These are phyloP conservation scores for Rubia yunnanensis DNA, from an alignment of 257 asterid species.

Conservation along the genomic window DNA sequence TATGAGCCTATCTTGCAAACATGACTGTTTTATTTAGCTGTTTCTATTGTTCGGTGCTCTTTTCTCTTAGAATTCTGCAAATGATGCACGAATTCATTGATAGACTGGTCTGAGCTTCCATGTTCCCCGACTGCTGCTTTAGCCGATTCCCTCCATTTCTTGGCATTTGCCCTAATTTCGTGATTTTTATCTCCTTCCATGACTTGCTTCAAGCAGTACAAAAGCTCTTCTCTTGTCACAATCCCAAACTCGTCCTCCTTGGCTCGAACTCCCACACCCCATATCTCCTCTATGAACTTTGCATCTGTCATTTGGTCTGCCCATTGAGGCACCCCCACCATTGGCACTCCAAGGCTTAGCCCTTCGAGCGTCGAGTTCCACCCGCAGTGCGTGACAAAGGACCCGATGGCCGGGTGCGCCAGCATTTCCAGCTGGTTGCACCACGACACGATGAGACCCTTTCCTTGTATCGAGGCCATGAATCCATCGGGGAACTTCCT, in stretches of 20 bases:
- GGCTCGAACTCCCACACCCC: constrained; percentile 49
- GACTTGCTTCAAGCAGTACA: constrained; percentile 37
- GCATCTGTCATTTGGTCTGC: constrained; percentile 65
- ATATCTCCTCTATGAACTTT: constrained; percentile 48
- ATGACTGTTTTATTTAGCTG: no score
- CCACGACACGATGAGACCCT: constrained; percentile 58
- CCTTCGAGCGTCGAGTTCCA: constrained; percentile 66
- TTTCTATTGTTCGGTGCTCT: not conserved
- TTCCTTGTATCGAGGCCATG: constrained; percentile 15
- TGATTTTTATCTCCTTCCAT: constrained; percentile 38
- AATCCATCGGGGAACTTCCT: constrained; percentile 35
- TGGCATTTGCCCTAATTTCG: constrained; percentile 39
- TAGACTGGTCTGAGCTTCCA: constrained; percentile 47
- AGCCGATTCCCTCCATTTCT: constrained; percentile 43
- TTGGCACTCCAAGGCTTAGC: constrained; percentile 48
- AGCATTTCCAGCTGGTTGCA: constrained; percentile 59
- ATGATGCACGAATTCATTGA: constrained; percentile 41
- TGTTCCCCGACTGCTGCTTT: constrained; percentile 36
- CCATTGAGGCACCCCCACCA: constrained; percentile 66
- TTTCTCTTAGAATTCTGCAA: constrained; percentile 9
- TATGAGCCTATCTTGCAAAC: not conserved
- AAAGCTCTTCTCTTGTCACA: constrained; percentile 40
- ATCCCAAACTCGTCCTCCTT: constrained; percentile 50
- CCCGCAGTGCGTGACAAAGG: constrained; percentile 65
- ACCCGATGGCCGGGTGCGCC: constrained; percentile 43